Base-by-base conservation (phyloP, 768 basidiomycete genomes). In the Kwoniella sp. region DNA sequence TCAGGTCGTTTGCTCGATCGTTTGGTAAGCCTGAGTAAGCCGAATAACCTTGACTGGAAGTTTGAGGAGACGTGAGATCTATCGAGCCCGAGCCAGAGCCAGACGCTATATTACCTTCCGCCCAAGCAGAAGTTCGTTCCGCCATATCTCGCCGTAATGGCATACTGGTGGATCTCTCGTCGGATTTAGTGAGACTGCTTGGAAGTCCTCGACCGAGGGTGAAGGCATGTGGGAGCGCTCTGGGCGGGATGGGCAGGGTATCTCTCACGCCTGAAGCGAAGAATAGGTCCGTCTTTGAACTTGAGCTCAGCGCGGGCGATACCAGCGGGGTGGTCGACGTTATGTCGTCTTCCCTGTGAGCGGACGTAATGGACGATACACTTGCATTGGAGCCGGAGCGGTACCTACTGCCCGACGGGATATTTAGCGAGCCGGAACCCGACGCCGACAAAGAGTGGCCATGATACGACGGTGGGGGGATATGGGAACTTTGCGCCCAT, bases 271-370 rank as follows among this genome's bases (percentile, higher is more conserved):
- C 40, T 1, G 74, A 64, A 13, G 71, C 62, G 58, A 79, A 79
- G 71, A 79, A 79, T 2, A 77, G 60, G 51, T 77, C 74, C 5
- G 71, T 79, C 46, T 71, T 73, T n/a, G 69, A 72, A 24, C 64
- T 60, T 9, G 73, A 69, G 33, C 69, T 71, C 3, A 73, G 56
- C 2, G 76, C 60, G 0, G 76, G 73, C 13, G 64, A 64, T n/a
- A 73, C 63, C 1, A 64, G 27, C 6, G 62, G 62, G 3, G 62
- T 58, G 12, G 40, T 49, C 1, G 30, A 29, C 2, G 49, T 19
- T 6, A 63, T 48, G 7, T 50, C 27, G 27, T 62, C 60, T 5
- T 60, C 58, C 5, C 30, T 36, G 27, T 55, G 29, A 6, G 40
- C 44, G n/a, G 60, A 61, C 7, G 21, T 46, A 13, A 33, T 37